Percentiles rank a stretch among this genome's conserved stretches.
phyloP scores from a whole-genome alignment of 2,329 filamentous ascomycete genomes.

The Xylogone sp. region DNA sequence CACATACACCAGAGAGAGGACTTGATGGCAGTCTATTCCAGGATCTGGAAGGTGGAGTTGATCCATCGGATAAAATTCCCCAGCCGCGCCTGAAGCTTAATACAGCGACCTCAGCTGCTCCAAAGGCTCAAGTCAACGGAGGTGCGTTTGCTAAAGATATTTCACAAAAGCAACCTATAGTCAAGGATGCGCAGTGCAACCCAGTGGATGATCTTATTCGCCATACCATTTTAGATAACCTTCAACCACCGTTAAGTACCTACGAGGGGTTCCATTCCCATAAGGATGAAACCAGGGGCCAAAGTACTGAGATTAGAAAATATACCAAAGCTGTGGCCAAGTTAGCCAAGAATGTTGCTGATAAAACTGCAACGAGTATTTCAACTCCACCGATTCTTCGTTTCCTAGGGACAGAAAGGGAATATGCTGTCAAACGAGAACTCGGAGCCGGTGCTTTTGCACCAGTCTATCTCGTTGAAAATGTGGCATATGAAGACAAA shows the following conservation, averaged over 20 bases:
- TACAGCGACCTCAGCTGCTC: slow-evolving; percentile 24
- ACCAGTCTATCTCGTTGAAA: slow-evolving; percentile 88
- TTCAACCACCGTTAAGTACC: slow-evolving; percentile 67
- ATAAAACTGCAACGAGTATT: slow-evolving; percentile 60
- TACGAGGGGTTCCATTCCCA: slow-evolving; percentile 82
- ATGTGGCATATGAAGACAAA: slow-evolving; percentile 45
- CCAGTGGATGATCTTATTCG: slow-evolving; percentile 77
- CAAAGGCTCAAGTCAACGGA: slow-evolving; percentile 27
- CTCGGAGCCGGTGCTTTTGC: slow-evolving; percentile 93
- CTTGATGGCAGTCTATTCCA: slow-evolving; percentile 67
- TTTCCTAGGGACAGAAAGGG: slow-evolving; percentile 60
- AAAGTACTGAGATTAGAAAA: slow-evolving; percentile 73
- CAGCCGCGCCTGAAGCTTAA: slow-evolving; percentile 46
- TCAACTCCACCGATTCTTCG: slow-evolving; percentile 60
- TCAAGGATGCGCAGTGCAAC: slow-evolving; percentile 82
- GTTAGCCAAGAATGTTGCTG: slow-evolving; percentile 32
- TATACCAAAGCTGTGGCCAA: slow-evolving; percentile 61
- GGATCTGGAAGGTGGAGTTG: slow-evolving; percentile 54
- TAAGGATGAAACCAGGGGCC: slow-evolving; percentile 57
- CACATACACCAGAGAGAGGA: slow-evolving; percentile 25
- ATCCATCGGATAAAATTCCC: slow-evolving; percentile 43
- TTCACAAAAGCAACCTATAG: slow-evolving; percentile 63
- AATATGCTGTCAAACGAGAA: slow-evolving; percentile 78
- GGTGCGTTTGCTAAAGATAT: slow-evolving; percentile 33
- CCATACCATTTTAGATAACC: slow-evolving; percentile 67